Evolutionary conservation across 176 grass and related monocot species (phyloP).

Genomic region (Aegilops umbellulata): DNA sequence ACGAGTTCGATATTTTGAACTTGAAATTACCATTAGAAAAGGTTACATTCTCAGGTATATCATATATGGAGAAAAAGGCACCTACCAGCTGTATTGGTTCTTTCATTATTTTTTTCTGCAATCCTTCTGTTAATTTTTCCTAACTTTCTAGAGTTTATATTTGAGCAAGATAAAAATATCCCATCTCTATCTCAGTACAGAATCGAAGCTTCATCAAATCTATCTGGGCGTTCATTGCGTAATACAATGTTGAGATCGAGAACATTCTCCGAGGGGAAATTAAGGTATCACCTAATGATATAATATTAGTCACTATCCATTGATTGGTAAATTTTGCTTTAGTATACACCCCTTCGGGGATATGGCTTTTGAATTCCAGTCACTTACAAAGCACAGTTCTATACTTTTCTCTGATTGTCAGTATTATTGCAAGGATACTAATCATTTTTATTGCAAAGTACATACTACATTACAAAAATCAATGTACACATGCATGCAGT

Average conservation of each 20-base stretch:
- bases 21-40: constrained; percentile 12
- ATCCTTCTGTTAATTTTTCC: neutral
- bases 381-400: neutral
- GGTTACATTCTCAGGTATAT: constrained; percentile 12
- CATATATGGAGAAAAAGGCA: neutral
- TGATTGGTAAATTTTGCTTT: constrained; percentile 21
- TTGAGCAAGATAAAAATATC: constrained; percentile 68
- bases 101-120: constrained; percentile 12
- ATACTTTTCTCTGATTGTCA: neutral
- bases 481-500: neutral
- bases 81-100: constrained; percentile 18
- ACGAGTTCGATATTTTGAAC: neutral
- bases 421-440: neutral
- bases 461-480: neutral
- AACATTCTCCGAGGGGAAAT: constrained; percentile 91
- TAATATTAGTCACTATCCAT: neutral
- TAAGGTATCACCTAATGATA: constrained; percentile 62
- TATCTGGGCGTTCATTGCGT: constrained; percentile 66
- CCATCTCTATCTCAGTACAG: constrained; percentile 64
- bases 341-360: neutral
- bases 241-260: constrained; percentile 86
- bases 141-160: constrained; percentile 41
- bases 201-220: constrained; percentile 82
- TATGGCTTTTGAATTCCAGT: neutral
- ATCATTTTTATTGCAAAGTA: neutral